phyloP scores from a whole-genome alignment of 352 stramenopile species.

The Globisporangium cederbergense region DNA sequence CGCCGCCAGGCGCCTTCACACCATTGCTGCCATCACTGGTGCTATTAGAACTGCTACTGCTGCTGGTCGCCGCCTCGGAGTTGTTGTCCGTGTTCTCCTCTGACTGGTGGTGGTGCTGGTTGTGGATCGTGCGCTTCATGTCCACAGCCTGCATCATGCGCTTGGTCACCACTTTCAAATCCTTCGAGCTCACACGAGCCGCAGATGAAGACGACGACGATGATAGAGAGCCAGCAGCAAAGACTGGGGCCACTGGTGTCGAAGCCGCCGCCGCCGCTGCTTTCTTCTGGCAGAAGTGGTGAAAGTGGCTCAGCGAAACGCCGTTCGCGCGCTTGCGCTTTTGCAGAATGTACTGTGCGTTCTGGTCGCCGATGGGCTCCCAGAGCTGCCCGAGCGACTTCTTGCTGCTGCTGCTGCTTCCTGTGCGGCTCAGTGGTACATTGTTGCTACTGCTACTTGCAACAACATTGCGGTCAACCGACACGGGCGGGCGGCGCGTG shows the following conservation, averaged over 20 bases:
- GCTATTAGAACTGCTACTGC: background rate
- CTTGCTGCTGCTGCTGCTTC: conserved; percentile 20
- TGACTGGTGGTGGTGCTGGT: background rate
- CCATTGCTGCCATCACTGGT: background rate
- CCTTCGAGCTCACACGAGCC: conserved; percentile 17
- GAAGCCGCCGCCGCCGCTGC: background rate
- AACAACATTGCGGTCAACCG: background rate
- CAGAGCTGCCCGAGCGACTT: conserved; percentile 54
- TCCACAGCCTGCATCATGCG: conserved; percentile 59
- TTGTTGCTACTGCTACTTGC: background rate
- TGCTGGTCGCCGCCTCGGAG: background rate
- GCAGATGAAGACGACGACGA: background rate
- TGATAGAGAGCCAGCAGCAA: background rate
- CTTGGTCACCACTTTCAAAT: conserved; percentile 46
- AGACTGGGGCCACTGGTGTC: background rate
- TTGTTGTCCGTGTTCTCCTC: background rate
- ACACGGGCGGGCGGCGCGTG: background rate
- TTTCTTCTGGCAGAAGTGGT: conserved; percentile 39
- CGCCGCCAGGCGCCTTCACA: background rate
- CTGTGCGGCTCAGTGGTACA: background rate
- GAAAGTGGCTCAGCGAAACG: conserved; percentile 47
- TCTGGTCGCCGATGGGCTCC: conserved; percentile 73
- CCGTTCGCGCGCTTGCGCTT: conserved; percentile 50
- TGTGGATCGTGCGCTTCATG: conserved; percentile 12
- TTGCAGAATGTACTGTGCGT: conserved; percentile 58